Conservation (phyloP, 2,329 filamentous ascomycete genomes). For the Penicillium glabrum region DNA sequence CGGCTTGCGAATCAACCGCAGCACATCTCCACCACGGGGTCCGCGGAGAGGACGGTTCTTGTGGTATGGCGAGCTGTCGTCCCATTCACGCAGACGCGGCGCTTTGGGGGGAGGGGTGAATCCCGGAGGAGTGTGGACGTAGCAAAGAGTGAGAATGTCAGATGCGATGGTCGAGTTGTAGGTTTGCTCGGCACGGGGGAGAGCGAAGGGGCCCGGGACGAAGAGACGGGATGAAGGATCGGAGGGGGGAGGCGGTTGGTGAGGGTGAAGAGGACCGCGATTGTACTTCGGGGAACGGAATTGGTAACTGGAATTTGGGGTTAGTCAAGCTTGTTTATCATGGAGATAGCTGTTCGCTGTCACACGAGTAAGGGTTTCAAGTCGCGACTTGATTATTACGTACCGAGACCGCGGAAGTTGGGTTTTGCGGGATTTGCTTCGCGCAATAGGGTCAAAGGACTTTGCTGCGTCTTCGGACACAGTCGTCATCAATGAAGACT, state of each 20-base stretch:
- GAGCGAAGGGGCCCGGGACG: constrained; percentile 84
- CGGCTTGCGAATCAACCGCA: constrained; percentile 53
- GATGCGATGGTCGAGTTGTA: constrained; percentile 82
- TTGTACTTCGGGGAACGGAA: constrained; percentile 94
- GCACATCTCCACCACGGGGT: constrained; percentile 71
- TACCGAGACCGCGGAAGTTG: constrained; percentile 56
- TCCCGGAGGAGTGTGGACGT: constrained; percentile 81
- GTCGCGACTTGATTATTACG: not conserved
- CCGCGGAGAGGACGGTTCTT: constrained; percentile 83
- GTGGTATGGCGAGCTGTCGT: constrained; percentile 89
- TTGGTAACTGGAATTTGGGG: constrained; percentile 68
- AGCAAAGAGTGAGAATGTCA: constrained; percentile 85
- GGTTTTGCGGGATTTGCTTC: constrained; percentile 44
- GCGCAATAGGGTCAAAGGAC: constrained; percentile 52
- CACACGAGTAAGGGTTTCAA: not conserved
- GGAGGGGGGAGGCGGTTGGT: constrained; percentile 83
- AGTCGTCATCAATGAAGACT: constrained; percentile 45
- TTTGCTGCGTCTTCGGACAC: constrained; percentile 43
- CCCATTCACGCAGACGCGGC: constrained; percentile 79
- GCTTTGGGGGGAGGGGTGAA: constrained; percentile 58
- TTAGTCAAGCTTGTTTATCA: constrained; percentile 6
- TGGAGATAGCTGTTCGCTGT: not conserved
- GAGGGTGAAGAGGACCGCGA: constrained; percentile 87
- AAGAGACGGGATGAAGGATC: constrained; percentile 87
- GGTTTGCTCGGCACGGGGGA: constrained; percentile 84